Evolutionary conservation across 306 rosid species (phyloP), one percentile per base, ranked within the genome.

Genomic region (Corylus avellana): DNA sequence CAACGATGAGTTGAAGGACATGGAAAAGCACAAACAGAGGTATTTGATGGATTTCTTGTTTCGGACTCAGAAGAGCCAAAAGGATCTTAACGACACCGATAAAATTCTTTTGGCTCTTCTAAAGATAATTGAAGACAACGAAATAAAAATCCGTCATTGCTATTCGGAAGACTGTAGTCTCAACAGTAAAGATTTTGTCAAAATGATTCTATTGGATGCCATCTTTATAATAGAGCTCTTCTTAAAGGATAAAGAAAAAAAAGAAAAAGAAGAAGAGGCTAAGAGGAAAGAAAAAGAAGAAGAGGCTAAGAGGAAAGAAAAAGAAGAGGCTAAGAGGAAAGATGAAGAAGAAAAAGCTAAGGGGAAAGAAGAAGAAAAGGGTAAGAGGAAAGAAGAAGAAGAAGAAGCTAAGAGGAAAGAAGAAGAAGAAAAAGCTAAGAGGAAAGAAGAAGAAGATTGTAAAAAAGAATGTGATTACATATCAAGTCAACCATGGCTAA

Each of bases 181-280:
- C 42, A 0, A n/a, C 9, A n/a, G 14, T 11, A 8, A 10, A 20
- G 10, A 29, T 12, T 75, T 58, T 6, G 18, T 47, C 0, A 35
- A 75, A 7, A 59, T 75, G 78, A 22, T 57, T 75, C 46, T 77
- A 1, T 32, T 32, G 7, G 87, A 84, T 57, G 81, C 78, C 9
- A 59, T 63, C 74, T 84, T 84, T 64, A 72, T 84, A 48, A 16
- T 79, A 51, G 87, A 76, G 74, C 81, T 84, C 12, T 42, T 80
- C 22, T 11, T 72, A 37, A 27, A 53, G 49, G 5, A 3, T 39
- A 39, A 0, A 39, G 5, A 39, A 0, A 0, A 1, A 56, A 37
- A 12, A 2, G 3, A 39, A 39, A 3, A 1, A 2, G 14, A 11
- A 39, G 44, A 39, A 3, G 22, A 22, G 22, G 22, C 22, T 22